Evolutionary conservation across 2,329 filamentous ascomycete species (phyloP).

Genomic region (Coleophoma crateriformis): DNA sequence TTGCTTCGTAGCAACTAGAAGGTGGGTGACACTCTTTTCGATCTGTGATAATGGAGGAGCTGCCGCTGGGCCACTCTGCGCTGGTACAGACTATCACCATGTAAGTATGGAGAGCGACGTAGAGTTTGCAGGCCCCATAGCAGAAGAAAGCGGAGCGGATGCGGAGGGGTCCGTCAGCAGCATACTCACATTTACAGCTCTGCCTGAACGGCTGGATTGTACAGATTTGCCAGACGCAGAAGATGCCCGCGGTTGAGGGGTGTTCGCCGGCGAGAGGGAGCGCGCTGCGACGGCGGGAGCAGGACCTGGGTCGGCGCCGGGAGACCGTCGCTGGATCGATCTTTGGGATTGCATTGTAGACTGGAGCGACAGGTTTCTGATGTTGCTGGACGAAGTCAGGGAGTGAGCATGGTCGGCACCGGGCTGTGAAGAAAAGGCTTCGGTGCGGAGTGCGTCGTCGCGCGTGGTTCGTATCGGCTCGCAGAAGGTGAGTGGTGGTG

Average conservation of each 20-base stretch:
- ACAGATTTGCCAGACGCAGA: constrained; percentile 59
- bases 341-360: constrained; percentile 34
- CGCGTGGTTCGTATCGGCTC: too few relatives aligned
- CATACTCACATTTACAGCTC: constrained; percentile 52
- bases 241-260: constrained; percentile 56
- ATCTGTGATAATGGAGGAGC: constrained; percentile 70
- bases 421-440: too few relatives aligned
- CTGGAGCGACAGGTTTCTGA: background rate
- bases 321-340: constrained; percentile 55
- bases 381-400: background rate
- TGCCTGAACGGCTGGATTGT: constrained; percentile 40
- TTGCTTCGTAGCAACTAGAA: constrained; percentile 96
- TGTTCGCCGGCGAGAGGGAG: constrained; percentile 50
- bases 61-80: constrained; percentile 13
- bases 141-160: background rate
- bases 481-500: too few relatives aligned
- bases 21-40: constrained; percentile 97
- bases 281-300: constrained; percentile 49
- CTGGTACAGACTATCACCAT: background rate
- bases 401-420: background rate
- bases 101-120: too few relatives aligned
- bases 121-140: background rate
- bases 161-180: background rate
- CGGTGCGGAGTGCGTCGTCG: too few relatives aligned
- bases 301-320: constrained; percentile 54